Base-by-base conservation (phyloP, 2,329 filamentous ascomycete species). In the Neophaeococcomyces mojaviensis region DNA sequence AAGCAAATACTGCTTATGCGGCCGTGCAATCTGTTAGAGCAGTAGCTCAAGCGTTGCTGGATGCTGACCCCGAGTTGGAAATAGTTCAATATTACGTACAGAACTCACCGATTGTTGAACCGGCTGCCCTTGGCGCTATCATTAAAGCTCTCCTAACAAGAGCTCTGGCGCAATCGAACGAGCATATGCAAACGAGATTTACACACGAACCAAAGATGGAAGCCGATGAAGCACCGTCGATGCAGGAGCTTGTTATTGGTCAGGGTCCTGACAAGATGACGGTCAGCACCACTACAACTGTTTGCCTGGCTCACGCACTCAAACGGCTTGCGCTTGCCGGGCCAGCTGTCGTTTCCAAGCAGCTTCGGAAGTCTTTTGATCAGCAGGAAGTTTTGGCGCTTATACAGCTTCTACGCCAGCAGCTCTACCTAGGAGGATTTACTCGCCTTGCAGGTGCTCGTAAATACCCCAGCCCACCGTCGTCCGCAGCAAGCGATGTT, bases 131-230 rank as follows among this genome's bases (percentile, higher is more conserved):
- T 33, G 60, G 64, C 9, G 61, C 64, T 30, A 57, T 62, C 8
- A 55, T 71, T 22, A 66, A 64, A 42, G 49, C 63, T 18, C 62
- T 71, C 49, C 58, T 70, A 37, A 60, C 61, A 16, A 58, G 62
- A 46, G 68, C 64, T 16, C 62, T 66, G 16, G 56, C 59, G 16
- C 59, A 61, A 36, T 62, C 61, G 5, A 57, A 59, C 10, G 49
- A 54, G 15, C 48, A 51, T 7, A 37, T 35, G 15, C 26, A 19
- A 15, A 12, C 19, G 19, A 52, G 19, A 50, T 39, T 34, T 50
- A 52, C 32, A 9, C 42, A 51, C 15, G 41, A 34, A 15, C 30
- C 38, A 45, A 51, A 50, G 8, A 44, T 49, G 8, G 56, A 57
- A 42, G 45, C 39, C 15, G 51, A 49, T 22, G 40, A 44, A 10